Conservation (phyloP, 257 asterid genomes). For the Rehmannia glutinosa region DNA sequence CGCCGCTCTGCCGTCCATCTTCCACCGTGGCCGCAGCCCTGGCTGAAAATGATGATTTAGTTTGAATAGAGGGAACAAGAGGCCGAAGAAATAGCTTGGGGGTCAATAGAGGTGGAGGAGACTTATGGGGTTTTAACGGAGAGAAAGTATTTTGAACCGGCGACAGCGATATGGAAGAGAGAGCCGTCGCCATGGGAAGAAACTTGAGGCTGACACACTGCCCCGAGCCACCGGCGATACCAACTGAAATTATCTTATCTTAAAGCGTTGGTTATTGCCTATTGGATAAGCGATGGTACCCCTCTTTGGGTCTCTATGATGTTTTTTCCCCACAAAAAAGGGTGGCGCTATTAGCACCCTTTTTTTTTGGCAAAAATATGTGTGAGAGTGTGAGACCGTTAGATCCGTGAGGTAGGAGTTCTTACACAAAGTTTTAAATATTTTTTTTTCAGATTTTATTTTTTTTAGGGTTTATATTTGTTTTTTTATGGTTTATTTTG, state of each 20-base stretch:
- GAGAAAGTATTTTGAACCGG: conserved; percentile 17
- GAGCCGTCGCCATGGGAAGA: conserved; percentile 67
- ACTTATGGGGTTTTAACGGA: conserved; percentile 18
- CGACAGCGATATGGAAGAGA: conserved; percentile 36
- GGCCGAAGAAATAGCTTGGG: conserved; percentile 16
- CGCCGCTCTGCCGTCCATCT: conserved; percentile 26
- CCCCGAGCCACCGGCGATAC: conserved; percentile 9
- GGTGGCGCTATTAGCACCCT: too few relatives aligned
- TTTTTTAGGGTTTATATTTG: too few relatives aligned
- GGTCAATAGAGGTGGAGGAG: conserved; percentile 7
- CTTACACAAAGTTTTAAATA: too few relatives aligned
- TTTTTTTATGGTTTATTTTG: too few relatives aligned
- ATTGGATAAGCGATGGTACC: too few relatives aligned
- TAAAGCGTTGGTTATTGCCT: not conserved
- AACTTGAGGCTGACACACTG: too few relatives aligned
- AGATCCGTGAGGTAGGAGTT: too few relatives aligned
- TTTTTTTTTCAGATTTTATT: too few relatives aligned
- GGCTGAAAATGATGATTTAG: conserved; percentile 28
- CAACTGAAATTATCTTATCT: conserved; percentile 16
- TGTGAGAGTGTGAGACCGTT: too few relatives aligned
- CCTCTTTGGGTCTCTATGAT: too few relatives aligned
- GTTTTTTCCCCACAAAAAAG: too few relatives aligned
- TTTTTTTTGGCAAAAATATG: too few relatives aligned
- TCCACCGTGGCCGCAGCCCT: conserved; percentile 33
- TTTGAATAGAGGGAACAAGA: conserved; percentile 20